Conservation (phyloP, 352 stramenopile genomes). For the Pythium scleroteichum region DNA sequence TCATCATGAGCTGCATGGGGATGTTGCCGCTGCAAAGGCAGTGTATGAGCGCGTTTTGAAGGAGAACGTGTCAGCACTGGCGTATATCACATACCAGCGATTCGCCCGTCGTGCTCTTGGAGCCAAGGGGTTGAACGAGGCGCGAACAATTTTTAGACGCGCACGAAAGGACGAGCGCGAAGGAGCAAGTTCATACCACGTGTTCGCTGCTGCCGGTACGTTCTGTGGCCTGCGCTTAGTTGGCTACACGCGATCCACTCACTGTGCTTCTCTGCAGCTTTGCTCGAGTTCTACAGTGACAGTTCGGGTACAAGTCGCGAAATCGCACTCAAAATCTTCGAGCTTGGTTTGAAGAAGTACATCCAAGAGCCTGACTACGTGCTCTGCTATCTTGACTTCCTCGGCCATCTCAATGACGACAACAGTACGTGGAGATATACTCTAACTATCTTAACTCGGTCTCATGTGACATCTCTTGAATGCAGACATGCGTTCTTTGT, state of each 20-base stretch:
- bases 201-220: conserved; percentile 80
- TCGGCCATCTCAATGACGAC: conserved; percentile 86
- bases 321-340: conserved; percentile 89
- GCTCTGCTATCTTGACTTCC: conserved; percentile 85
- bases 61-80: conserved; percentile 68
- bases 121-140: conserved; percentile 71
- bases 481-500: conserved; percentile 87
- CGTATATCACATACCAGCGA: conserved; percentile 84
- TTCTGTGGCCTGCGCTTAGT: not conserved
- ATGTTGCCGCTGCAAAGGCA: conserved; percentile 61
- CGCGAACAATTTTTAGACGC: conserved; percentile 79
- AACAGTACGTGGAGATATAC: conserved; percentile 65
- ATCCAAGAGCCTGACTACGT: conserved; percentile 87
- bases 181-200: conserved; percentile 80
- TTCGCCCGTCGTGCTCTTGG: conserved; percentile 80
- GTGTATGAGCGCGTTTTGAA: conserved; percentile 85
- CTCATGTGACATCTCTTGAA: not conserved
- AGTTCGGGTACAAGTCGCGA: conserved; percentile 81
- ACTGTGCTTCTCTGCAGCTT: conserved; percentile 35
- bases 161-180: conserved; percentile 83
- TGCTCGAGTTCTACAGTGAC: conserved; percentile 88
- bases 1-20: conserved; percentile 74
- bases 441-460: not conserved
- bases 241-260: not conserved
- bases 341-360: conserved; percentile 86